phyloP scores from a whole-genome alignment of 2,329 filamentous ascomycete genomes.

The Tolypocladium paradoxum region DNA sequence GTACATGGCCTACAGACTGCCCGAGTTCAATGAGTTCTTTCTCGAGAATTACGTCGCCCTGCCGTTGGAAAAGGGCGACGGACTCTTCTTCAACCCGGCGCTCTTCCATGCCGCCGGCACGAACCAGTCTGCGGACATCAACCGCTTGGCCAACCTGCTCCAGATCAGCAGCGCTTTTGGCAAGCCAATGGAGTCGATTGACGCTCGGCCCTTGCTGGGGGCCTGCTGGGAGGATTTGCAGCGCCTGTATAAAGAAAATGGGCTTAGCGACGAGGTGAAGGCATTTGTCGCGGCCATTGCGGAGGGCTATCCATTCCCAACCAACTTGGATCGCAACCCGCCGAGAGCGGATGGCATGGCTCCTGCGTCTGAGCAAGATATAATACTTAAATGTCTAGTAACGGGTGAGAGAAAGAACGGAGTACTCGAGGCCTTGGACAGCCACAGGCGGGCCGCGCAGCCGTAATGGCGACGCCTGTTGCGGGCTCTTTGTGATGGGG shows the following conservation, averaged over 20 bases:
- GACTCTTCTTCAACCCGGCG: constrained; percentile 53
- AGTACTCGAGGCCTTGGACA: constrained; percentile 28
- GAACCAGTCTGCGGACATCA: constrained; percentile 35
- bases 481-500: too few species aligned
- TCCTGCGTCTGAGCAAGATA: constrained; percentile 45
- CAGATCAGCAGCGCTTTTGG: constrained; percentile 53
- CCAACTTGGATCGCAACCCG: constrained; percentile 46
- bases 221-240: constrained; percentile 30
- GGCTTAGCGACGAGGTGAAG: constrained; percentile 29
- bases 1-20: constrained; percentile 44
- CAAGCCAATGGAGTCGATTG: constrained; percentile 52
- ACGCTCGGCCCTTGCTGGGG: constrained; percentile 36
- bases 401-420: constrained; percentile 26
- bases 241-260: constrained; percentile 19
- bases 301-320: constrained; percentile 52
- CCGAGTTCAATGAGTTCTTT: constrained; percentile 45
- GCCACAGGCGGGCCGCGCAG: background rate
- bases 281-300: constrained; percentile 39
- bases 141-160: constrained; percentile 49
- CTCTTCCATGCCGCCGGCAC: constrained; percentile 52
- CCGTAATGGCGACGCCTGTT: too few species aligned
- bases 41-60: constrained; percentile 38
- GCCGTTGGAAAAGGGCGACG: constrained; percentile 44
- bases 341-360: constrained; percentile 48
- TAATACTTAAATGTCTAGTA: constrained; percentile 33